Base-by-base conservation (phyloP, 2,329 filamentous ascomycete species). In the Kalaharituber pfeilii region DNA sequence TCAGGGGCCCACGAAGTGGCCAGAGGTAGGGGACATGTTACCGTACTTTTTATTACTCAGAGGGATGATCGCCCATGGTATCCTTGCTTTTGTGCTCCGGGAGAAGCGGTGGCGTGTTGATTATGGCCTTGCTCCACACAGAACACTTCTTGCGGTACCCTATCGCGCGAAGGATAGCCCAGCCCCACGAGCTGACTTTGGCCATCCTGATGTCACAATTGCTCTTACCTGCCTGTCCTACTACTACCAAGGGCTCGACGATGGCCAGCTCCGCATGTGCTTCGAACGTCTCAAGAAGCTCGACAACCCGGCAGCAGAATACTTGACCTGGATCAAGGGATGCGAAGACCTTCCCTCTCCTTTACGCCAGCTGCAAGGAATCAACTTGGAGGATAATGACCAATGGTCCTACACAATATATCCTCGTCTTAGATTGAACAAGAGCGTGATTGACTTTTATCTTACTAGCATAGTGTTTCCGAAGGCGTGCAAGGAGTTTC, bases 121-220 rank as follows among this genome's bases (percentile, higher is more conserved):
- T 44, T 87, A 81, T 49, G 78, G 78, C 0, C 66, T 81, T 0
- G 72, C 79, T 58, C 72, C 75, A 0, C 47, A 57, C 0, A 71
- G 82, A 13, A 69, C 73, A 36, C 77, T 78, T 0, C 73, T 83
- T 4, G 80, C 81, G 0, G 82, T 86, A 0, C 82, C 82, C 0
- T 86, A 74, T 50, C 71, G 76, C 9, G 78, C 79, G 0, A 84
- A 86, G 54, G 82, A 81, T 2, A 69, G 73, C 0, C 81, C 82
- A 0, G 75, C 73, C 0, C 73, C 76, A 0, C 72, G 77, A 5
- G 76, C 80, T 0, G 81, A 86, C 60, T 86, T 75, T 62, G 77
- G 79, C 0, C 81, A 86, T 58, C 79, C 81, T 0, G 76, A 86
- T 60, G 78, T 82, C 0, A 72, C 76, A 0, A 80, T 86, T 1